A percentile compares a stretch with the other conserved stretches of the same genome.
phyloP scores from a whole-genome alignment of 2,329 filamentous ascomycete species.

The Penicillium palitans region DNA sequence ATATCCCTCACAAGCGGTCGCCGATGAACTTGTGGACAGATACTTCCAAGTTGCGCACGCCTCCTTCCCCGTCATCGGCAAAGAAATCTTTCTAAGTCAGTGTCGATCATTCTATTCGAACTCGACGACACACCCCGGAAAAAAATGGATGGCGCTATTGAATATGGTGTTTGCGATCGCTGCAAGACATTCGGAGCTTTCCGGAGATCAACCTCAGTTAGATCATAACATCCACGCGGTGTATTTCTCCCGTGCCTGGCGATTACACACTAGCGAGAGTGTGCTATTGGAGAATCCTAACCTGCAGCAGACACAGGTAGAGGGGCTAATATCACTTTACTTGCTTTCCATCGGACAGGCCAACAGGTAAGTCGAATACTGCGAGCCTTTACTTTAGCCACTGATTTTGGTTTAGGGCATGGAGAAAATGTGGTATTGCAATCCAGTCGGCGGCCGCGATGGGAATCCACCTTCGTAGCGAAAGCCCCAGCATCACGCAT shows the following conservation, averaged over 20 bases:
- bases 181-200: conserved; percentile 37
- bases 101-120: conserved; percentile 39
- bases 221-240: conserved; percentile 37
- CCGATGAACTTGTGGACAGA: conserved; percentile 42
- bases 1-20: conserved; percentile 37
- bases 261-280: conserved; percentile 38
- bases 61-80: conserved; percentile 46
- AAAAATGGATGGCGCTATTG: conserved; percentile 44
- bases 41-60: conserved; percentile 45
- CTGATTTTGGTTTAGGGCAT: conserved; percentile 6
- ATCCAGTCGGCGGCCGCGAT: conserved; percentile 9
- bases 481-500: neutral
- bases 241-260: conserved; percentile 47
- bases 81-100: conserved; percentile 40
- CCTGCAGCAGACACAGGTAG: conserved; percentile 47
- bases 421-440: conserved; percentile 11
- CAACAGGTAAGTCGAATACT: conserved; percentile 37
- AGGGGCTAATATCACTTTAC: conserved; percentile 44
- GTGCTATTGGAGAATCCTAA: conserved; percentile 44
- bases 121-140: conserved; percentile 36
- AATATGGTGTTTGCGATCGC: conserved; percentile 49
- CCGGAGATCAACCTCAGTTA: conserved; percentile 27
- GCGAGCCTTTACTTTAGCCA: neutral
- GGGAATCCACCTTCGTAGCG: conserved; percentile 9
- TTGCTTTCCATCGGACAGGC: conserved; percentile 42